Base-by-base conservation (phyloP, 805 yeast species). In the Yamadazyma olivae region DNA sequence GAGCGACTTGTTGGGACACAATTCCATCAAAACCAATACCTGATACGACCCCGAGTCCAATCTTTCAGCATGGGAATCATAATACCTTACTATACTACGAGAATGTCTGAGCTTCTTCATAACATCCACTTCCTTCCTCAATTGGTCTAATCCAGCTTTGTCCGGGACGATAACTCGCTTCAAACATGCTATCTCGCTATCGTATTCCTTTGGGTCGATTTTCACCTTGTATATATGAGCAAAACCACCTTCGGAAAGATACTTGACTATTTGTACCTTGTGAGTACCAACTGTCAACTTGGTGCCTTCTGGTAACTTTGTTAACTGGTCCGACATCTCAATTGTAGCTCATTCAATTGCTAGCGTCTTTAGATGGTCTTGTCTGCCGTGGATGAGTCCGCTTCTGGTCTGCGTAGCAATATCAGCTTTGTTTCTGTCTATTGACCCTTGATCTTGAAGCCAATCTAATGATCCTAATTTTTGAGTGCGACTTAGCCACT, bases 11-110 rank as follows among this genome's bases (percentile, higher is more conserved):
- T 84, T 85, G 8, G 95, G 82, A 56, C 99, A 91, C 49, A 82
- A 75, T 58, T 91, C 99, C 98, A 91, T 93, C 45, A 91, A 68
- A 28, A 91, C 77, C 37, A 91, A 68, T 6, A 93, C 97, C 61
- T 91, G 98, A 57, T 87, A 93, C 1, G 71, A 52, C 2, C 74
- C 67, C 32, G 67, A 56, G 3, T 62, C 65, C 20, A 75, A 51
- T 37, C 86, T 65, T 28, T 82, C 78, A 1, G 95, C 93, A 53
- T 83, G 81, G 2, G 90, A 82, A 54, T 85, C 95, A 48, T 71
- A 81, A 51, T 83, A 83, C 40, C 70, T 71, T 19, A 84, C 93
- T 34, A 83, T 77, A 45, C 75, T 71, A 18, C 77, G 62, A 29
- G 79, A 75, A 12, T 71, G 67, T 15, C 74, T 63, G 36, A 85